These are phyloP conservation scores for Quercus alba DNA, from an alignment of 306 rosid genomes.

Conservation along the genomic window DNA sequence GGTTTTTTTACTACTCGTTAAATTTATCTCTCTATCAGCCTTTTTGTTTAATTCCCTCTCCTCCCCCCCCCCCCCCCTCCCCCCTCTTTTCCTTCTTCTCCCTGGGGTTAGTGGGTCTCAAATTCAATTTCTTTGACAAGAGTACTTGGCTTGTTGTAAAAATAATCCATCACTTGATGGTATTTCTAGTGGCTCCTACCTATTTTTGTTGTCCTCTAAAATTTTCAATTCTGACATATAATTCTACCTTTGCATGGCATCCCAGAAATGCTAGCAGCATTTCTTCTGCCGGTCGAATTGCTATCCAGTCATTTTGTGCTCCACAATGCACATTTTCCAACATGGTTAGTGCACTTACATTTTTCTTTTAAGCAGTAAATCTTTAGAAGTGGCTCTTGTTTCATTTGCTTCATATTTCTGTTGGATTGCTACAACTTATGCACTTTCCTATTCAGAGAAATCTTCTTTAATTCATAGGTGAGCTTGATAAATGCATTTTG, in stretches of 20 bases:
- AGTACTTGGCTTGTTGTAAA: background rate
- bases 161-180: background rate
- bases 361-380: background rate
- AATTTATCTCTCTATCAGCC: background rate
- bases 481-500: background rate
- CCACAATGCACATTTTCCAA: conserved; percentile 74
- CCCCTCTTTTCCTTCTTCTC: background rate
- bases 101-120: background rate
- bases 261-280: conserved; percentile 45
- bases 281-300: conserved; percentile 64
- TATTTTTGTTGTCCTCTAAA: background rate
- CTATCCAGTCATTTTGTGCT: conserved; percentile 87
- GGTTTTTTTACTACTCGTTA: background rate
- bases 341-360: conserved; percentile 44
- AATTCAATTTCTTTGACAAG: background rate
- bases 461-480: background rate
- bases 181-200: background rate
- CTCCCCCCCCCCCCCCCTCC: no score
- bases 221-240: background rate
- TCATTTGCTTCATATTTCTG: background rate
- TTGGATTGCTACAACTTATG: background rate
- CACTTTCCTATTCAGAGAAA: background rate
- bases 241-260: conserved; percentile 2
- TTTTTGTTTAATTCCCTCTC: background rate
- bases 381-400: conserved; percentile 7